A percentile compares a stretch with the other conserved stretches of the same genome.
Conservation (phyloP, 306 rosid genomes). For the Castanea crenata region DNA sequence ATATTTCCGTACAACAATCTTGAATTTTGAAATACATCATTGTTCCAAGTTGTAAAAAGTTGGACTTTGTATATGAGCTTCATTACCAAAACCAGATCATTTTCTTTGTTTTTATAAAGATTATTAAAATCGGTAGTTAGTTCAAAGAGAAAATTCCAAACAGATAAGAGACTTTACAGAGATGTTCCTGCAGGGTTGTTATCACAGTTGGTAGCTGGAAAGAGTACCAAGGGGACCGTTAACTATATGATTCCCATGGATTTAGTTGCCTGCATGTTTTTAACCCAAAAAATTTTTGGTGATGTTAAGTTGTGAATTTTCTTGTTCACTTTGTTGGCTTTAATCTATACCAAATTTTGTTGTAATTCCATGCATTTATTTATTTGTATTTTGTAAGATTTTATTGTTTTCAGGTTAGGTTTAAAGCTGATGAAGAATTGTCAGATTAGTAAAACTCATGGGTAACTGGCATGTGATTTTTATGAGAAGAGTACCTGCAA, state of each 20-base stretch:
- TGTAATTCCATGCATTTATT: too few relatives aligned
- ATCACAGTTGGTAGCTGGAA: slow-evolving; percentile 1
- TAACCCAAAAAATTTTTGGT: neutral
- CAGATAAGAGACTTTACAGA: neutral
- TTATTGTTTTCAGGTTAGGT: too few relatives aligned
- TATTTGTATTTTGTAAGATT: too few relatives aligned
- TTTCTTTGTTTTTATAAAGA: neutral
- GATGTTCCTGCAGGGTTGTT: neutral
- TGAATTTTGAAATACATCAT: neutral
- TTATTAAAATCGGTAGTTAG: neutral
- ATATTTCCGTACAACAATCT: neutral
- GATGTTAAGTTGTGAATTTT: too few relatives aligned
- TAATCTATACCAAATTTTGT: too few relatives aligned
- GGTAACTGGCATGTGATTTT: too few relatives aligned
- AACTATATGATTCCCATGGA: neutral
- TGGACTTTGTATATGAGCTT: neutral
- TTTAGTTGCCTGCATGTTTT: neutral
- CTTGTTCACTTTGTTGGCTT: too few relatives aligned
- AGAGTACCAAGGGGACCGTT: neutral
- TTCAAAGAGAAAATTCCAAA: neutral
- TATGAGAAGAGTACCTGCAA: too few relatives aligned
- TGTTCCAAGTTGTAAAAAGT: slow-evolving; percentile 1
- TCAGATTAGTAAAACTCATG: too few relatives aligned
- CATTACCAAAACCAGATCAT: neutral
- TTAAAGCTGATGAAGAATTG: too few relatives aligned